Evolutionary conservation across 2,329 filamentous ascomycete genomes (phyloP).

Genomic region (Lachnellula occidentalis): DNA sequence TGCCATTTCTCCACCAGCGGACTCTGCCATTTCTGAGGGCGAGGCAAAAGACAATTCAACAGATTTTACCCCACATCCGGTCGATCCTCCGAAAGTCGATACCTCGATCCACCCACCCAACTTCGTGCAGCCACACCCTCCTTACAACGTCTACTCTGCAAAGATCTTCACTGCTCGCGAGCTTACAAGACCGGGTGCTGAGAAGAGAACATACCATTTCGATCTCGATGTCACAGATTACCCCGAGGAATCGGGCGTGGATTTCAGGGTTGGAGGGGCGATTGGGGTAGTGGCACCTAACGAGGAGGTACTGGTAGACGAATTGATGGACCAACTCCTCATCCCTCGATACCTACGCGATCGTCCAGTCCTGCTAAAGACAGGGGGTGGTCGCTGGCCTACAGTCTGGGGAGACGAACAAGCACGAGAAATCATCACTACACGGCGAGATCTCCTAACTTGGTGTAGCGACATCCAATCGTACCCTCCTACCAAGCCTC

Average conservation of each 20-base stretch:
- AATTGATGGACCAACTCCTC: constrained; percentile 75
- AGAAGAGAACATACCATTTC: constrained; percentile 97
- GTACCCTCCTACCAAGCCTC: constrained; percentile 80
- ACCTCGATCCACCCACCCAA: constrained; percentile 68
- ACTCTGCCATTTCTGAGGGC: constrained; percentile 45
- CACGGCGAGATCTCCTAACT: constrained; percentile 82
- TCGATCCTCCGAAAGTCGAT: constrained; percentile 37
- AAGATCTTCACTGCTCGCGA: constrained; percentile 79
- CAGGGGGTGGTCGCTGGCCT: constrained; percentile 80
- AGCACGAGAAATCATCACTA: constrained; percentile 80
- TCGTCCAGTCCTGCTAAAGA: constrained; percentile 75
- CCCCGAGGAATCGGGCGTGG: constrained; percentile 73
- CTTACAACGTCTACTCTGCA: constrained; percentile 88
- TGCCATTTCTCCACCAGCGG: constrained; percentile 38
- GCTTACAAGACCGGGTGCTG: constrained; percentile 79
- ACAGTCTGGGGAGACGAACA: constrained; percentile 96
- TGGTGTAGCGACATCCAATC: constrained; percentile 96
- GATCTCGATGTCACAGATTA: constrained; percentile 96
- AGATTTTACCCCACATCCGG: constrained; percentile 29
- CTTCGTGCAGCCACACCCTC: constrained; percentile 92
- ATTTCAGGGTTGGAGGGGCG: constrained; percentile 95
- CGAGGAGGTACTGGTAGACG: constrained; percentile 68
- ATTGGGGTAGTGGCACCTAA: constrained; percentile 93
- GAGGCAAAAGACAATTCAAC: constrained; percentile 25
- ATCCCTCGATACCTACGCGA: constrained; percentile 79